Evolutionary conservation across 495 filamentous ascomycete species (phyloP).

Genomic region (Entonaema liquescens): DNA sequence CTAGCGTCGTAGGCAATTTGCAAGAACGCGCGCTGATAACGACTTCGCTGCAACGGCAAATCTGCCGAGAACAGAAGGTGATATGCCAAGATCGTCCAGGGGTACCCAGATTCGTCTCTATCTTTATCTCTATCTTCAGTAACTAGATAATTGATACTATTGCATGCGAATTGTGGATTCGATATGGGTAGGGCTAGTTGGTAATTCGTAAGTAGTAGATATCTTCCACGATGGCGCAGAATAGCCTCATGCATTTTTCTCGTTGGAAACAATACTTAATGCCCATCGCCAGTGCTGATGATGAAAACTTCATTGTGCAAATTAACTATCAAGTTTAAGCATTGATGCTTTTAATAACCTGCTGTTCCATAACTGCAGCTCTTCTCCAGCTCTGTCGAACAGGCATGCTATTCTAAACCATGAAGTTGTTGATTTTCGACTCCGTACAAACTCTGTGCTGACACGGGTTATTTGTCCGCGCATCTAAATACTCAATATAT

Average conservation of each 20-base stretch:
- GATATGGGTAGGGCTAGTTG: not conserved
- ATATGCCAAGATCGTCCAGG: slow-evolving; percentile 35
- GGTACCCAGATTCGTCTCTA: slow-evolving; percentile 7
- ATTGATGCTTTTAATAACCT: no score
- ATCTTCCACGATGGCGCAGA: not conserved
- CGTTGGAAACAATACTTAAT: no score
- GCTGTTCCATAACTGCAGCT: no score
- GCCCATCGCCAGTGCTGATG: no score
- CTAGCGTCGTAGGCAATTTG: slow-evolving; percentile 16
- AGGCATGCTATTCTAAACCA: not conserved
- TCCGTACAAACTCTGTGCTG: not conserved
- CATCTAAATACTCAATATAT: not conserved
- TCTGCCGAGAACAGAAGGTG: slow-evolving; percentile 45
- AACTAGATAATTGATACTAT: slow-evolving; percentile 13
- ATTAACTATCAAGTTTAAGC: no score
- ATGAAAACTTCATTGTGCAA: no score
- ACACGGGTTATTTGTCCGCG: not conserved
- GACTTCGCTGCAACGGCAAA: slow-evolving; percentile 28
- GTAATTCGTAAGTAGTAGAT: not conserved
- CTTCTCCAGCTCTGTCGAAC: not conserved
- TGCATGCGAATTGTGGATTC: slow-evolving; percentile 1
- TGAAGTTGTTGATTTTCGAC: not conserved
- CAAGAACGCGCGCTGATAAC: slow-evolving; percentile 34
- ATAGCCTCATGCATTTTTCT: no score
- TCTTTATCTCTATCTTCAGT: slow-evolving; percentile 4